Percentiles rank a stretch among this genome's conserved stretches.
phyloP scores from a whole-genome alignment of 2,329 filamentous ascomycete genomes.

The Aotearoamyces nothofagi region DNA sequence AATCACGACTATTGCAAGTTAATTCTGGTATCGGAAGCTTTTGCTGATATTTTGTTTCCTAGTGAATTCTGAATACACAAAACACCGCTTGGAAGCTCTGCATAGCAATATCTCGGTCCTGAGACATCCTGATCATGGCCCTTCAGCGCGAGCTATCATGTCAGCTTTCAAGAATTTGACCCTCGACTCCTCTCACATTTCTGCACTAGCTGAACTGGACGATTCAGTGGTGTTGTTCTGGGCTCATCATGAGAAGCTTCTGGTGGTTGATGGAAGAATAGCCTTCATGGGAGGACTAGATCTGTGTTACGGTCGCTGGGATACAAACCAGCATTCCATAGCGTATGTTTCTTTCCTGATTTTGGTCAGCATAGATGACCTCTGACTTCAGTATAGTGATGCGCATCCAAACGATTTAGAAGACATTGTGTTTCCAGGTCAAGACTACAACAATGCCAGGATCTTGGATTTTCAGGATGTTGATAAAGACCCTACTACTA shows the following conservation, averaged over 20 bases:
- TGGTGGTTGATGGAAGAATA: slow-evolving; percentile 60
- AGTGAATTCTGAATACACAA: slow-evolving; percentile 61
- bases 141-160: slow-evolving; percentile 54
- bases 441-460: slow-evolving; percentile 84
- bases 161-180: slow-evolving; percentile 35
- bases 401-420: slow-evolving; percentile 66
- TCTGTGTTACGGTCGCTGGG: slow-evolving; percentile 77
- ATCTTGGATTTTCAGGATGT: slow-evolving; percentile 73
- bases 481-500: slow-evolving; percentile 52
- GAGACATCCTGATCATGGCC: slow-evolving; percentile 77
- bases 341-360: slow-evolving; percentile 33
- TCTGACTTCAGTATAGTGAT: slow-evolving; percentile 6
- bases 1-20: no score
- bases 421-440: slow-evolving; percentile 68
- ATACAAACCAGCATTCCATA: slow-evolving; percentile 76
- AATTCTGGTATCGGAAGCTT: slow-evolving; percentile 17
- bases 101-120: slow-evolving; percentile 82
- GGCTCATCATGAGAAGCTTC: slow-evolving; percentile 89
- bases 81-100: slow-evolving; percentile 58
- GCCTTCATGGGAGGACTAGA: slow-evolving; percentile 90
- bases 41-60: slow-evolving; percentile 12
- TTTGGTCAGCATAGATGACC: not conserved
- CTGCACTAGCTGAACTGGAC: slow-evolving; percentile 64
- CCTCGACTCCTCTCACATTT: slow-evolving; percentile 37
- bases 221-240: slow-evolving; percentile 78